Evolutionary conservation across 1,139 yeast species (phyloP).

Genomic region (Trichomonascaceae sp.): DNA sequence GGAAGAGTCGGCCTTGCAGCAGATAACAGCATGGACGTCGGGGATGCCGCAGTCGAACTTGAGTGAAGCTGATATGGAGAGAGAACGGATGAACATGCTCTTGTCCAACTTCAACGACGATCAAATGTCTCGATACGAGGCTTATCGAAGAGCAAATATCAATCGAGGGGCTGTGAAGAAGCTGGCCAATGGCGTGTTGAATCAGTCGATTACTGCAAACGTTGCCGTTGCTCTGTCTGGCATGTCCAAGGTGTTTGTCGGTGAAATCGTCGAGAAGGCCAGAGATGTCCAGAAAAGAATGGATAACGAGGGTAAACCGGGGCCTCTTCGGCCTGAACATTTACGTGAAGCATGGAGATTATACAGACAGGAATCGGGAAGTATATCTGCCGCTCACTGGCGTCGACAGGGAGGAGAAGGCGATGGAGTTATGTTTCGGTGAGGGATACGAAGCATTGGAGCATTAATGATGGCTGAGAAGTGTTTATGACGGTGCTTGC

Average conservation of each 20-base stretch:
- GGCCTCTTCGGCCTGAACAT: conserved; percentile 77
- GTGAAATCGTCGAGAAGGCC: conserved; percentile 82
- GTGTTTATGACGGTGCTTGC: too few species aligned
- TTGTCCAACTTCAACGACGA: conserved; percentile 70
- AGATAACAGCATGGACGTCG: not conserved
- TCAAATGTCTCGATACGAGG: conserved; percentile 85
- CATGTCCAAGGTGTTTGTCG: conserved; percentile 78
- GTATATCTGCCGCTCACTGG: conserved; percentile 62
- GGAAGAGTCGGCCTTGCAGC: conserved; percentile 6
- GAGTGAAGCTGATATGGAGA: conserved; percentile 23
- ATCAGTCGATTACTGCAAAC: conserved; percentile 78
- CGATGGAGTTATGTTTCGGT: conserved; percentile 63
- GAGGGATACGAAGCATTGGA: conserved; percentile 2
- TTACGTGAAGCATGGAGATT: conserved; percentile 84
- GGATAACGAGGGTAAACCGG: conserved; percentile 32
- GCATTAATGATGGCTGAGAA: too few species aligned
- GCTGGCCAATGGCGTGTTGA: conserved; percentile 69
- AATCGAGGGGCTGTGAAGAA: conserved; percentile 77
- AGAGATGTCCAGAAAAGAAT: conserved; percentile 45
- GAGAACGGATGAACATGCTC: conserved; percentile 57
- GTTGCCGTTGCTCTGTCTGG: conserved; percentile 82
- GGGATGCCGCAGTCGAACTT: not conserved
- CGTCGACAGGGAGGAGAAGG: conserved; percentile 66
- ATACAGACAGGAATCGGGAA: conserved; percentile 57
- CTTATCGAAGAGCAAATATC: conserved; percentile 75